Evolutionary conservation across 345 rosid species (phyloP), one percentile per base, ranked within the genome.

Genomic region (Salix arbutifolia): DNA sequence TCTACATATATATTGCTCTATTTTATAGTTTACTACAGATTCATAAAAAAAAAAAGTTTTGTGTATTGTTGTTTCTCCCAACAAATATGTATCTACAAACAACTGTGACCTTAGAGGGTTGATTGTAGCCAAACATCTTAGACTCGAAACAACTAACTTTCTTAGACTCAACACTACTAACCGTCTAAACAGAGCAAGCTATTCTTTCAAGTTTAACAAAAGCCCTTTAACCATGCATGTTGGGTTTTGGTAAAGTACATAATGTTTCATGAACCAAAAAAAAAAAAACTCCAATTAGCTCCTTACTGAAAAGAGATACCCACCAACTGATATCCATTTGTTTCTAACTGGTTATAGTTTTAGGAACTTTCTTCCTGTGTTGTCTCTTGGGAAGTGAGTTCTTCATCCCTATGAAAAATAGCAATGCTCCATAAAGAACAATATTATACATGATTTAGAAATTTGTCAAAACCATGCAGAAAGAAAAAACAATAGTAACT

Each of bases 371-470:
- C 72, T 71, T 75, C 79, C 65, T 80, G 60, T 33, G 65, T 8
- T 75, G 76, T 65, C 83, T 80, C 69, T 52, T 75, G 28, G 75
- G 76, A 33, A 70, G 25, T 13, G 72, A 75, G 76, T 70, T 75
- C 79, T 75, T 80, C 79, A 80, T 75, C 38, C 83, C 79, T 8
- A 80, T 30, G 73, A 80, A 80, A 62, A 80, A 69, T 7, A 80
- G 46, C 17, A 80, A 65, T 1, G 83, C 79, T 38, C 83, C 79
- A 25, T 56, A 65, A 33, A 80, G 79, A 33, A 79, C 79, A 69
- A 80, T 37, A 48, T 71, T 70, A 79, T 80, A 73, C 67, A 30
- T n/a, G 28, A 35, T 33, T 67, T 38, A 61, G 23, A 58, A 3
- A 40, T 10, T 60, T 8, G 11, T 21, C 12, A 62, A 48, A 33